Percentiles rank a stretch among this genome's conserved stretches.
These are phyloP conservation scores for Artemisia argyi DNA, from an alignment of 129 eudicot genomes.

Conservation along the genomic window DNA sequence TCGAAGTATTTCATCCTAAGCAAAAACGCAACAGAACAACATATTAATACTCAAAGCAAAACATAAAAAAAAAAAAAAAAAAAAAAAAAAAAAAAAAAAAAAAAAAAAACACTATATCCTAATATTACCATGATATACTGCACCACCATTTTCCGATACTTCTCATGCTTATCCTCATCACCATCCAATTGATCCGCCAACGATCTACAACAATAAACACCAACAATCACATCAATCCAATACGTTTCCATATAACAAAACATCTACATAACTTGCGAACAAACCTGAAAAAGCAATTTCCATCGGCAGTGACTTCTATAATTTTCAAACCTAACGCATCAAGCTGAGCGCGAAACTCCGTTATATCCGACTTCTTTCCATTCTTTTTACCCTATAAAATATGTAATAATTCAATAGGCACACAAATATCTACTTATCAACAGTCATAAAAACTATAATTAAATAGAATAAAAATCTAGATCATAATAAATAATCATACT, in stretches of 20 bases:
- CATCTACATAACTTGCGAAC: slow-evolving; percentile 10
- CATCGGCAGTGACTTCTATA: slow-evolving; percentile 81
- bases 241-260: not conserved
- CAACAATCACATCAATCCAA: not conserved
- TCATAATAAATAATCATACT: not conserved
- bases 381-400: not conserved
- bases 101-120: not conserved
- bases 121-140: slow-evolving; percentile 63
- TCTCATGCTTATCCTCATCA: slow-evolving; percentile 72
- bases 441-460: not conserved
- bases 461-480: not conserved
- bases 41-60: slow-evolving; percentile 13
- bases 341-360: slow-evolving; percentile 61
- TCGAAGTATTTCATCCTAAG: not conserved
- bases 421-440: not conserved
- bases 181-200: slow-evolving; percentile 97
- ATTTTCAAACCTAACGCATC: slow-evolving; percentile 60
- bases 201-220: slow-evolving; percentile 45
- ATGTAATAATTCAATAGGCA: not conserved
- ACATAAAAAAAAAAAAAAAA: no score
- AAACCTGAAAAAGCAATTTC: slow-evolving; percentile 97
- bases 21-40: not conserved
- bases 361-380: slow-evolving; percentile 27
- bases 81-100: no score
- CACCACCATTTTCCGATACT: slow-evolving; percentile 82